Evolutionary conservation across 495 filamentous ascomycete genomes (phyloP).

Genomic region (Aspergillus nanangensis): DNA sequence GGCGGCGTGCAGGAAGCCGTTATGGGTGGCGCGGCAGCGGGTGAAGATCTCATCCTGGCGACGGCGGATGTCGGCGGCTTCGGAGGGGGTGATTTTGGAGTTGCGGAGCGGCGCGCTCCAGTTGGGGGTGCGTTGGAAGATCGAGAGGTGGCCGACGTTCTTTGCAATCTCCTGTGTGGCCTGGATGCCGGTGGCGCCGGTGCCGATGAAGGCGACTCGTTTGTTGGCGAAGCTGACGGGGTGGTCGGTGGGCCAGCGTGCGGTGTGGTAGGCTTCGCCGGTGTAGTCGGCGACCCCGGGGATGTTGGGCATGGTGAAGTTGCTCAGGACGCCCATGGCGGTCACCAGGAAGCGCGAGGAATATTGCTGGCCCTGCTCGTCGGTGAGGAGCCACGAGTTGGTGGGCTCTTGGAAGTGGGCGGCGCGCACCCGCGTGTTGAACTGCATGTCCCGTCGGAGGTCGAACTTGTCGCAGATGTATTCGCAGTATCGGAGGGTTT

Average conservation of each 20-base stretch:
- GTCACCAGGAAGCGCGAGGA: constrained; percentile 15
- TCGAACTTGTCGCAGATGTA: constrained; percentile 21
- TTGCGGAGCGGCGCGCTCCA: constrained; percentile 47
- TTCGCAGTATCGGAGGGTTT: constrained; percentile 18
- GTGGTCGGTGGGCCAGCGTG: constrained; percentile 36
- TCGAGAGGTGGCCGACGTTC: constrained; percentile 33
- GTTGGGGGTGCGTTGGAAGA: constrained; percentile 53
- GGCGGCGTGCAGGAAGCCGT: constrained; percentile 27
- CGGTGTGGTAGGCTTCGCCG: constrained; percentile 33
- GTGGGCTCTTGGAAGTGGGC: constrained; percentile 19
- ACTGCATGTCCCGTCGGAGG: constrained; percentile 23
- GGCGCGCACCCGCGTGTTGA: constrained; percentile 17
- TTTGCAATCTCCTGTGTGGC: constrained; percentile 42
- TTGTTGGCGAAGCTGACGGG: constrained; percentile 42
- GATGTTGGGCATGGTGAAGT: constrained; percentile 24
- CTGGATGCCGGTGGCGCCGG: constrained; percentile 58
- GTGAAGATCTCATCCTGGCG: constrained; percentile 40
- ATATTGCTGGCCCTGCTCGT: constrained; percentile 12
- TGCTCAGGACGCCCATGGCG: constrained; percentile 15
- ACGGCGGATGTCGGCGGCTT: constrained; percentile 36
- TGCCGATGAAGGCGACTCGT: constrained; percentile 50
- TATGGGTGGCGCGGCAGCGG: constrained; percentile 13
- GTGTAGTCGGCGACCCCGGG: constrained; percentile 17
- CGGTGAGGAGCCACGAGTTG: constrained; percentile 15
- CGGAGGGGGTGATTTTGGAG: constrained; percentile 31